Conservation (phyloP, 2,329 filamentous ascomycete genomes). For the Beauveria scarabaeidicola region DNA sequence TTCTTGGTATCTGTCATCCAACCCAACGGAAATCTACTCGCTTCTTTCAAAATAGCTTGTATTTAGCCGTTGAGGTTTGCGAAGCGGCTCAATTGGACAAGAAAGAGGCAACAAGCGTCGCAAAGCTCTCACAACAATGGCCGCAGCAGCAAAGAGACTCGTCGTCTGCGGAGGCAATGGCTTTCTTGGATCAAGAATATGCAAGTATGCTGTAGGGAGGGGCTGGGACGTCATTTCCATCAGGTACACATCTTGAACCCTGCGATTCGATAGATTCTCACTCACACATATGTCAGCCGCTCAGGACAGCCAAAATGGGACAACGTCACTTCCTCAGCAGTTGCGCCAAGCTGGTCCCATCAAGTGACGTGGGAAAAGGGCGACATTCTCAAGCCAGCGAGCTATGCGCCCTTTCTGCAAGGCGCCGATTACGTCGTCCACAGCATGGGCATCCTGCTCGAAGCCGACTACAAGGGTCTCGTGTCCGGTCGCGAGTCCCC, state of each 20-base stretch:
- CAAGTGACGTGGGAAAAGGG: conserved; percentile 81
- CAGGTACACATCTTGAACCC: conserved; percentile 47
- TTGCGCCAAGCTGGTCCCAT: conserved; percentile 70
- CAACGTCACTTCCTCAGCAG: conserved; percentile 59
- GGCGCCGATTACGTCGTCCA: conserved; percentile 82
- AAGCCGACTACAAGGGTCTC: conserved; percentile 95
- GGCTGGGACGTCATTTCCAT: conserved; percentile 92
- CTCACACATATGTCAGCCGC: conserved; percentile 47
- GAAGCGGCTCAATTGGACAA: conserved; percentile 14
- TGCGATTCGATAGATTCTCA: background rate
- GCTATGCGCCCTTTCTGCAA: conserved; percentile 68
- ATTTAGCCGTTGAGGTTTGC: background rate
- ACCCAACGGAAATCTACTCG: background rate
- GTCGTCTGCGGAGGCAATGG: conserved; percentile 92
- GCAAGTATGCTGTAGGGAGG: conserved; percentile 74
- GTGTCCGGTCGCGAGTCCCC: conserved; percentile 75
- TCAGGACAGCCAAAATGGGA: conserved; percentile 87
- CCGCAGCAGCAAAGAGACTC: conserved; percentile 62
- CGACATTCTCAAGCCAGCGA: conserved; percentile 74
- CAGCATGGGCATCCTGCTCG: conserved; percentile 89
- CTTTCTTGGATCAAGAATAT: conserved; percentile 82
- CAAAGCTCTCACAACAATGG: conserved; percentile 24
- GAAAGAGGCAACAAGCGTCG: background rate
- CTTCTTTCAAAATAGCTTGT: too few relatives aligned
- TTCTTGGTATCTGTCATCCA: background rate